Base-by-base conservation (phyloP, 2,329 filamentous ascomycete genomes). In the Phialemonium atrogriseum region DNA sequence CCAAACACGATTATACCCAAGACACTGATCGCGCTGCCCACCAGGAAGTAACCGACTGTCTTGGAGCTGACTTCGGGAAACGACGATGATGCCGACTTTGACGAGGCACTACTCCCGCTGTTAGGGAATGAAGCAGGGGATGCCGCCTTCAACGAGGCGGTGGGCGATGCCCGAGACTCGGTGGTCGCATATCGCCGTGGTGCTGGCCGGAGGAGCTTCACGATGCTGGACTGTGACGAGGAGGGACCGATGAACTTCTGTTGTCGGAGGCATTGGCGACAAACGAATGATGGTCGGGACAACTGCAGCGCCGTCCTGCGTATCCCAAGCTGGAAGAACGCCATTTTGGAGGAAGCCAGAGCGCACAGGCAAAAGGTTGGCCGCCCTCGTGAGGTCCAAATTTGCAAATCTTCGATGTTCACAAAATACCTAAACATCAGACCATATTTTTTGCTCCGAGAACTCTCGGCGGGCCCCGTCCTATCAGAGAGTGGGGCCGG, bases 1-100 rank as follows among this genome's bases (percentile, higher is more conserved):
- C 91, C 91, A 57, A 93, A 94, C 26, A 98, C 76, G 31, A 98
- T 88, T 48, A 98, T 94, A 38, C 91, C 91, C 59, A 96, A 98
- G 32, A 96, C 91, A 54, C 86, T 93, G 25, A 76, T 83, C 1
- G 91, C 88, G 46, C 88, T 95, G 27, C 78, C 89, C 34, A 98
- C 64, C 27, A 98, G 73, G 88, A 88, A 98, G 64, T 89, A 89
- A 37, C 80, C 91, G 26, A 94, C 88, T 8, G 66, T 63, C 58
- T 84, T 91, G 36, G 79, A 75, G 43, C 73, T 86, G 8, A 73
- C 73, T 46, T 83, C 57, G 18, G 72, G 70, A 21, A 30, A 30
- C 37, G 70, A 74, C 3, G 57, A 55, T 14, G 52, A n/a, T n/a
- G n/a, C n/a, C n/a, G n/a, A 55, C 43, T 58, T 60, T 12, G 45